Conservation (phyloP, 805 yeast genomes). For the Yarrowia sp. region DNA sequence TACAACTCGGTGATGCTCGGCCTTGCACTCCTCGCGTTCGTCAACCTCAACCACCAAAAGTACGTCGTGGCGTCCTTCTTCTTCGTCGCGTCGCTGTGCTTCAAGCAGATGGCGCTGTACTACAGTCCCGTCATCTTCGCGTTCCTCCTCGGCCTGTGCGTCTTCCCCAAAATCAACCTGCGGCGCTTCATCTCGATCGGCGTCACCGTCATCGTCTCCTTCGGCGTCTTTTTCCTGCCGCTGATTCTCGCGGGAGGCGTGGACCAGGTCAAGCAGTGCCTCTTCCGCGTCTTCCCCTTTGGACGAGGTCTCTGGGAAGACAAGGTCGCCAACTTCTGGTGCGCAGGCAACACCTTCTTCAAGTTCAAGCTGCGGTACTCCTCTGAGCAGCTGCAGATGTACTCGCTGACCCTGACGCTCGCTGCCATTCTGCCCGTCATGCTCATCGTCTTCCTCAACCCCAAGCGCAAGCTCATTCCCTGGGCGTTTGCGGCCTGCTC, state of each 20-base stretch:
- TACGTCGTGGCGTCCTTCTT: conserved; percentile 67
- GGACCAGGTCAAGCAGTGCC: conserved; percentile 54
- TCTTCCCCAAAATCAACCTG: conserved; percentile 49
- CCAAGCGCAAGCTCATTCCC: conserved; percentile 51
- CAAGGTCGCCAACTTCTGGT: conserved; percentile 97
- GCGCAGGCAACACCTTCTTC: conserved; percentile 76
- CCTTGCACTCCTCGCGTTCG: conserved; percentile 64
- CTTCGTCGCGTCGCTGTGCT: conserved; percentile 74
- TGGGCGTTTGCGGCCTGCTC: conserved; percentile 83
- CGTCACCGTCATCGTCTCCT: conserved; percentile 56
- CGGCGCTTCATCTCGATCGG: conserved; percentile 61
- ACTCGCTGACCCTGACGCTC: conserved; percentile 44
- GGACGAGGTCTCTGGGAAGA: conserved; percentile 94
- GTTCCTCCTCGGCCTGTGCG: conserved; percentile 61
- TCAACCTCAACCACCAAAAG: conserved; percentile 61
- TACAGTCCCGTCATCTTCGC: conserved; percentile 87
- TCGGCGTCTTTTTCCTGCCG: conserved; percentile 56
- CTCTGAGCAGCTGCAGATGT: conserved; percentile 55
- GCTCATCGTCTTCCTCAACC: conserved; percentile 49
- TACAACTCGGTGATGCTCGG: conserved; percentile 95
- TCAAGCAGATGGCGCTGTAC: conserved; percentile 94
- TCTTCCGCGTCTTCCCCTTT: conserved; percentile 81
- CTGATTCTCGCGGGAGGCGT: conserved; percentile 46
- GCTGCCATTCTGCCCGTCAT: conserved; percentile 57
- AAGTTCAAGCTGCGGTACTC: conserved; percentile 63